Percentiles rank a stretch among this genome's conserved stretches.
Conservation (phyloP, 106 monocot genomes). For the Xerophyta viscosa region DNA sequence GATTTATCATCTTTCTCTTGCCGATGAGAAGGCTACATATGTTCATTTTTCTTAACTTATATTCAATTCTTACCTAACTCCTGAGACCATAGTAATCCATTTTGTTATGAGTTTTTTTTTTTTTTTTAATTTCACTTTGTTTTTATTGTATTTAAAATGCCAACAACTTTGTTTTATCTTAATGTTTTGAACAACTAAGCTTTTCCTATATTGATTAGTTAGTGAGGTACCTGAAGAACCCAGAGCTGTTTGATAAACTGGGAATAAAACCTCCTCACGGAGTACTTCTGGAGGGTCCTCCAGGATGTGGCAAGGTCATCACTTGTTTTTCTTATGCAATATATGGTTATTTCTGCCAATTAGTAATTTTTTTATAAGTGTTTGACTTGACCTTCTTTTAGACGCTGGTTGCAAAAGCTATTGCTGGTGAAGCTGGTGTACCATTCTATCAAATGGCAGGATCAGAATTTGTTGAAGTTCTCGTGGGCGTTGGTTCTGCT, state of each 20-base stretch:
- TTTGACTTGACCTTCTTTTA: conserved; percentile 10
- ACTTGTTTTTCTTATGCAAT: too few species aligned
- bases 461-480: conserved; percentile 86
- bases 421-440: conserved; percentile 91
- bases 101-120: too few species aligned
- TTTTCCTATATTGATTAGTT: conserved; percentile 26
- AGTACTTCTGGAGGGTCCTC: conserved; percentile 79
- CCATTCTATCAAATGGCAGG: conserved; percentile 94
- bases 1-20: too few species aligned
- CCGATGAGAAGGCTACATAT: too few species aligned
- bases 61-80: too few species aligned
- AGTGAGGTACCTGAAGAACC: conserved; percentile 80
- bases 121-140: too few species aligned
- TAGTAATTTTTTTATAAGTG: not conserved
- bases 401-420: conserved; percentile 88
- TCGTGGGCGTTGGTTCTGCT: conserved; percentile 91
- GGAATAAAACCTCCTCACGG: conserved; percentile 80
- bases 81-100: too few species aligned
- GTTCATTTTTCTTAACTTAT: too few species aligned
- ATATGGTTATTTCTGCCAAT: not conserved
- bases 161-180: too few species aligned
- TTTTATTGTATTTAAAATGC: too few species aligned
- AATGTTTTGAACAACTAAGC: too few species aligned
- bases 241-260: conserved; percentile 73
- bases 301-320: conserved; percentile 85